phyloP scores from a whole-genome alignment of 768 basidiomycete species.

The Mycena maculata region DNA sequence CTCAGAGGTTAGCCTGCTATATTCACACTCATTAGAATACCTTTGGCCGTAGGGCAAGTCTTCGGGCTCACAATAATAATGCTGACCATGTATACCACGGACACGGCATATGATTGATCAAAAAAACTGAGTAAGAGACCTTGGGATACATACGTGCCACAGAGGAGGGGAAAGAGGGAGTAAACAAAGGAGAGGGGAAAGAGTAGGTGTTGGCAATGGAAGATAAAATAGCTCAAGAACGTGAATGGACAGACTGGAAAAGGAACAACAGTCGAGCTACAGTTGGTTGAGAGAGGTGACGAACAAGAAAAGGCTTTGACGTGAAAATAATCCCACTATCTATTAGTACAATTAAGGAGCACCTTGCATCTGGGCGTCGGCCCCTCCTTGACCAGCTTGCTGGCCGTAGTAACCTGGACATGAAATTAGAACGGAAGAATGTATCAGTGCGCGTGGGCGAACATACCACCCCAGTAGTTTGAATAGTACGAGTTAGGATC shows the following conservation, averaged over 20 bases:
- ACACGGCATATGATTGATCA: conserved; percentile 18
- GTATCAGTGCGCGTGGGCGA: neutral
- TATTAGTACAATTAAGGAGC: conserved; percentile 50
- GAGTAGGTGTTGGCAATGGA: conserved; percentile 21
- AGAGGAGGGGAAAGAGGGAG: conserved; percentile 25
- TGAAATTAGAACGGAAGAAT: conserved; percentile 30
- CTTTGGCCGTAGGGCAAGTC: conserved; percentile 16
- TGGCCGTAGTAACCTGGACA: conserved; percentile 83
- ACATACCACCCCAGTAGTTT: conserved; percentile 87
- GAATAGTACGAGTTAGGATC: conserved; percentile 83
- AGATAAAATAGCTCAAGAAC: conserved; percentile 28
- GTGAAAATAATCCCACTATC: conserved; percentile 24
- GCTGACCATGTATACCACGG: conserved; percentile 13
- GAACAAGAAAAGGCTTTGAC: conserved; percentile 33
- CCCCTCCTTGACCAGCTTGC: conserved; percentile 70
- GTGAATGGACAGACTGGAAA: conserved; percentile 25
- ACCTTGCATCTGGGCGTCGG: conserved; percentile 67
- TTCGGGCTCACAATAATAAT: conserved; percentile 19
- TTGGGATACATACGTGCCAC: conserved; percentile 42
- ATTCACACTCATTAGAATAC: conserved; percentile 18
- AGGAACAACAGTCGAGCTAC: conserved; percentile 36
- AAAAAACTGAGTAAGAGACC: conserved; percentile 29
- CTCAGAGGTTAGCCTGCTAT: conserved; percentile 1
- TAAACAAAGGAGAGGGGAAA: conserved; percentile 27
- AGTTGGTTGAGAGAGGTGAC: conserved; percentile 32